Evolutionary conservation across 306 rosid genomes (phyloP), one percentile per base, ranked within the genome.

Genomic region (Citrullus colocynthis): DNA sequence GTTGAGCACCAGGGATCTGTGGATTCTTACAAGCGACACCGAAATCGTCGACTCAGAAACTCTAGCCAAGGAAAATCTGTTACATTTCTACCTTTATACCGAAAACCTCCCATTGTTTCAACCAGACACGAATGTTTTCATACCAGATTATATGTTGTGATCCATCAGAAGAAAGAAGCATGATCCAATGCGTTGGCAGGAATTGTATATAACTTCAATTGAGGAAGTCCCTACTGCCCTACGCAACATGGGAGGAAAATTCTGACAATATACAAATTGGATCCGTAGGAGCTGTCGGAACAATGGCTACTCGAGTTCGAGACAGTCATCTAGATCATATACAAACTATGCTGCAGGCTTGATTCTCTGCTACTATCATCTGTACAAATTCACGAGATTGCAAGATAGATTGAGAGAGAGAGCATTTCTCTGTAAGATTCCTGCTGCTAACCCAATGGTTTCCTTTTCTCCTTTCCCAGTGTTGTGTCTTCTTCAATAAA

Each of bases 121-220:
- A 32, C 84, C 85, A 0, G 90, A 90, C 11, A 74, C 88, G 4
- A 88, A 83, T 77, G 56, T 85, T 36, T 76, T 82, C 54, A 58
- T 84, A 14, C 85, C 70, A 70, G 88, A 88, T 84, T 87, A 86
- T 84, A 84, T 90, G 90, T 86, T 91, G 58, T 91, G 85, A 89
- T 11, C 9, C 55, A 63, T 49, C 60, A 20, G 61, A 41, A 67
- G 77, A 78, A 67, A n/a, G 48, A 65, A 65, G 15, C 51, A 37
- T 17, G 0, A 64, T 64, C 44, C 20, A 5, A 17, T 9, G 7
- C 12, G 5, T 8, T 2, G 74, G 16, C 32, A 17, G 18, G 34
- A 41, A 13, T n/a, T 65, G 49, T 36, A 36, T 17, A 37, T 17
- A 66, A 17, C 48, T 36, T 36, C 14, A 34, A 7, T 37, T 32